Evolutionary conservation across 352 stramenopile species (phyloP).

Genomic region (Globisporangium nunn): DNA sequence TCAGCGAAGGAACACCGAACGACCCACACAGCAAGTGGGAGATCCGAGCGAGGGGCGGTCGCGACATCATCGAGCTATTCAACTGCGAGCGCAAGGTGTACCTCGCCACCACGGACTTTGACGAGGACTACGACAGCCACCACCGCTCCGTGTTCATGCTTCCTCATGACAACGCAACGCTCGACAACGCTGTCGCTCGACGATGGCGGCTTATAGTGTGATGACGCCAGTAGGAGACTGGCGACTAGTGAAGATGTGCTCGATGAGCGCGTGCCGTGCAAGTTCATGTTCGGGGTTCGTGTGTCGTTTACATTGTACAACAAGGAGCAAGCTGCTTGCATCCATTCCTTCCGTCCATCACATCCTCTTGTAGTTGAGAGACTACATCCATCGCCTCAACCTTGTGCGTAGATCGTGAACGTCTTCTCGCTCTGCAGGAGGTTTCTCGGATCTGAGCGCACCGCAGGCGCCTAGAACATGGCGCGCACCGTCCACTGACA

Average conservation of each 20-base stretch:
- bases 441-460: background rate
- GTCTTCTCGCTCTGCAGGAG: slow-evolving; percentile 1
- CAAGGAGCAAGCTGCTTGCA: background rate
- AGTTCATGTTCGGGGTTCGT: background rate
- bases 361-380: too few relatives aligned
- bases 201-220: background rate
- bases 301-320: background rate
- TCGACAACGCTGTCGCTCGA: slow-evolving; percentile 1
- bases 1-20: background rate
- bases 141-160: background rate
- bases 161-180: background rate
- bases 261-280: background rate
- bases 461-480: background rate
- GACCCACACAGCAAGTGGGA: slow-evolving; percentile 4
- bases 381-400: too few relatives aligned
- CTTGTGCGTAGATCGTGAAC: background rate
- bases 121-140: slow-evolving; percentile 2
- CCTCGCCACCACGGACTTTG: slow-evolving; percentile 1
- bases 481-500: background rate
- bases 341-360: background rate
- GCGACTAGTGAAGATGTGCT: background rate
- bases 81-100: slow-evolving; percentile 2
- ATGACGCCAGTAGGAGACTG: too few relatives aligned
- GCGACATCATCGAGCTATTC: slow-evolving; percentile 4
- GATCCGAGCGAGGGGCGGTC: background rate